These are phyloP conservation scores for Triticum dicoccoides DNA, from an alignment of 176 grass and related monocot species.

Conservation along the genomic window DNA sequence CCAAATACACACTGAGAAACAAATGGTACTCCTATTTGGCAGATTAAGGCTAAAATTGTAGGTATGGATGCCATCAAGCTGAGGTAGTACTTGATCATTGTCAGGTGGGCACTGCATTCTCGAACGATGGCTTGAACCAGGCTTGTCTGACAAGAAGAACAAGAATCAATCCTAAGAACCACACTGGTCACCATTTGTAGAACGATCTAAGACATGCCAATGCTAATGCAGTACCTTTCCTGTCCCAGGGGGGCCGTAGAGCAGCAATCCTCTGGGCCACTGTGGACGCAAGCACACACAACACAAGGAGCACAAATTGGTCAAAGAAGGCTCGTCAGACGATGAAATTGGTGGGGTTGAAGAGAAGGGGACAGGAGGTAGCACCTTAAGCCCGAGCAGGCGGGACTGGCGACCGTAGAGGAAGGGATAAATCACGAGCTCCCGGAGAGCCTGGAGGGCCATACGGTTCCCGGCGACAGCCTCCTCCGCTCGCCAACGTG, in stretches of 20 bases:
- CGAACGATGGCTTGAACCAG: conserved; percentile 71
- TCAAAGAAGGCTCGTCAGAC: neutral
- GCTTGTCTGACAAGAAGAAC: conserved; percentile 63
- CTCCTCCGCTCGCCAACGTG: conserved; percentile 55
- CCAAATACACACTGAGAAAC: neutral
- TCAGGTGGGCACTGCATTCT: conserved; percentile 76
- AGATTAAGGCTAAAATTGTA: neutral
- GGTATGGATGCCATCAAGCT: neutral
- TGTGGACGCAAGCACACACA: conserved; percentile 25
- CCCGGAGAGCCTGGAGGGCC: conserved; percentile 63
- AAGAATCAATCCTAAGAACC: neutral
- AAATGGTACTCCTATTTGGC: neutral
- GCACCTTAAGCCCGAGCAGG: conserved; percentile 60
- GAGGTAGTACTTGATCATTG: conserved; percentile 55
- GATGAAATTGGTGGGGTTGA: neutral
- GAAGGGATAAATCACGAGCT: conserved; percentile 71
- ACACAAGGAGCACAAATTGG: neutral
- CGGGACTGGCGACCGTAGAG: conserved; percentile 53
- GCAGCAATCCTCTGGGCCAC: conserved; percentile 91
- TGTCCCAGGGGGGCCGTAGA: conserved; percentile 79
- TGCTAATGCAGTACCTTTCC: conserved; percentile 62
- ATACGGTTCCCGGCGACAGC: conserved; percentile 53
- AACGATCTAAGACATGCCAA: neutral
- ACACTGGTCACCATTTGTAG: neutral
- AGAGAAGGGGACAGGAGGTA: neutral